A percentile compares a stretch with the other conserved stretches of the same genome.
Conservation (phyloP, 768 basidiomycete genomes). For the Tulasnella sp. region DNA sequence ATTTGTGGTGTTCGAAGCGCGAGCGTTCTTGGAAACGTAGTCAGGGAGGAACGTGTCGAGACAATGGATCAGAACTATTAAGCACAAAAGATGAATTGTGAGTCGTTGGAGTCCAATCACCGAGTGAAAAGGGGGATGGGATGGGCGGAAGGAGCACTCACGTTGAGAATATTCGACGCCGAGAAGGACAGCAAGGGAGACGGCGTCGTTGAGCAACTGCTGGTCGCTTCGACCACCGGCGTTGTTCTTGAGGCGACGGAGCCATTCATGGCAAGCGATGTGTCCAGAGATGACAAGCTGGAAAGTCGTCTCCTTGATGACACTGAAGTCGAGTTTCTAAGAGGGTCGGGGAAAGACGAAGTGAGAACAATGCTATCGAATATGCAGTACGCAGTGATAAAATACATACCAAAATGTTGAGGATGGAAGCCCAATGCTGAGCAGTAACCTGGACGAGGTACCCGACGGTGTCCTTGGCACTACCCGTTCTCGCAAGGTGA, state of each 20-base stretch:
- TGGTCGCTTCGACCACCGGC: slow-evolving; percentile 51
- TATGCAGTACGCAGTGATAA: neutral
- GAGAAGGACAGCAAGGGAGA: slow-evolving; percentile 61
- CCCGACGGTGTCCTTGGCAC: slow-evolving; percentile 34
- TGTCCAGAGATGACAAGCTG: slow-evolving; percentile 72
- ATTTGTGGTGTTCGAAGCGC: too few relatives aligned
- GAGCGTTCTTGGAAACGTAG: neutral
- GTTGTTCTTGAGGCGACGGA: slow-evolving; percentile 39
- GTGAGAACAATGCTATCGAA: slow-evolving; percentile 34
- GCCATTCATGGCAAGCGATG: slow-evolving; percentile 37
- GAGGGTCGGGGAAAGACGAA: slow-evolving; percentile 50
- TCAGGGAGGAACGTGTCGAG: slow-evolving; percentile 54
- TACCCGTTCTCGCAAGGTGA: slow-evolving; percentile 47
- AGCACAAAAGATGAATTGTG: slow-evolving; percentile 7
- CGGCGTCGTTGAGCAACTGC: slow-evolving; percentile 56
- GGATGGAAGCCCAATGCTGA: neutral
- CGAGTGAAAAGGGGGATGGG: neutral
- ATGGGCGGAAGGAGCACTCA: slow-evolving; percentile 37
- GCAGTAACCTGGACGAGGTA: neutral
- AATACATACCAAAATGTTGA: neutral
- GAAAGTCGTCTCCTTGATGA: slow-evolving; percentile 47
- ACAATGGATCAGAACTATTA: slow-evolving; percentile 53
- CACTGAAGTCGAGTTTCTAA: slow-evolving; percentile 81
- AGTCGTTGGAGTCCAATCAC: neutral
- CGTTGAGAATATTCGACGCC: slow-evolving; percentile 65